phyloP scores from a whole-genome alignment of 2,329 filamentous ascomycete genomes.

The Coniochaeta hoffmannii region DNA sequence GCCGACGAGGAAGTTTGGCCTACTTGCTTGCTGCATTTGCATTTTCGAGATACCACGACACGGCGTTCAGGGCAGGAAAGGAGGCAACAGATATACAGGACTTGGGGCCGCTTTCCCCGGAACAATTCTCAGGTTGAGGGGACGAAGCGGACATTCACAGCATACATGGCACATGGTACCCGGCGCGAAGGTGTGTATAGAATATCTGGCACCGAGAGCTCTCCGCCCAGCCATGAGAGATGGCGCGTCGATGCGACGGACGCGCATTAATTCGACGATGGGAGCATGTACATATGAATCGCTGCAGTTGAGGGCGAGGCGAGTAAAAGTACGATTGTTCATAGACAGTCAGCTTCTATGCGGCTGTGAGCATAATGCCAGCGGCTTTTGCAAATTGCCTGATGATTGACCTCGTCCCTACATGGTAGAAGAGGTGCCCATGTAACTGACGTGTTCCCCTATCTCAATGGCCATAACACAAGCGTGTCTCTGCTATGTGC shows the following conservation, averaged over 20 bases:
- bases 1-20: slow-evolving; percentile 13
- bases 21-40: slow-evolving; percentile 30
- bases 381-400: not conserved
- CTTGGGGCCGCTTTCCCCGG: not conserved
- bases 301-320: not conserved
- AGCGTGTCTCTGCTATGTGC: too few species aligned
- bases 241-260: not conserved
- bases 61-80: slow-evolving; percentile 24
- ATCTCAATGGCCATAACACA: too few species aligned
- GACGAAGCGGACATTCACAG: not conserved
- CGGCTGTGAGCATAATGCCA: not conserved
- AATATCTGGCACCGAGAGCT: not conserved
- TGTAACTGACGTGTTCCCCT: too few species aligned
- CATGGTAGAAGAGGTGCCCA: too few species aligned
- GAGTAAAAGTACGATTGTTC: not conserved
- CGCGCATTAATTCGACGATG: not conserved
- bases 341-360: not conserved
- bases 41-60: slow-evolving; percentile 35
- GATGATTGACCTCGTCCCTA: too few species aligned
- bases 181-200: not conserved
- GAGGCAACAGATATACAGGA: not conserved
- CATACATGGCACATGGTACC: not conserved
- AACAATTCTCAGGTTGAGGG: not conserved
- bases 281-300: not conserved
- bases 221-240: not conserved